Percentiles rank a stretch among this genome's conserved stretches.
Evolutionary conservation across 805 yeast species (phyloP).

Genomic region (Candida caryicola): DNA sequence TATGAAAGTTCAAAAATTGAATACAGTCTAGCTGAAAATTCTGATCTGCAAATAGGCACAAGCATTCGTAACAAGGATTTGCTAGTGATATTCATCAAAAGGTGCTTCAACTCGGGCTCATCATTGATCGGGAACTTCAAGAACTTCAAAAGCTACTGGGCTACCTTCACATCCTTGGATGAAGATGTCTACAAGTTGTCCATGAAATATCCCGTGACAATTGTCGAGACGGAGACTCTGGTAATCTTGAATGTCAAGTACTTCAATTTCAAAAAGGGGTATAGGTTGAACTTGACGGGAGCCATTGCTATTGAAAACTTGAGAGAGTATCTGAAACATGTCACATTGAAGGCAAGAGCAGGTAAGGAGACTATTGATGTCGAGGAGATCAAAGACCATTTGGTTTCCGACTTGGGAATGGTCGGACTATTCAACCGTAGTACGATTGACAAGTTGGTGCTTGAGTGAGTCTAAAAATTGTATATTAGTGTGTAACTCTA

Average conservation of each 20-base stretch:
- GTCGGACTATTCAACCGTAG: not conserved
- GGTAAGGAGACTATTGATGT: not conserved
- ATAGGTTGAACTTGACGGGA: slow-evolving; percentile 11
- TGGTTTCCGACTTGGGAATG: slow-evolving; percentile 1
- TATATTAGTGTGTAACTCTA: slow-evolving; percentile 5
- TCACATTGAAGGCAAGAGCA: not conserved
- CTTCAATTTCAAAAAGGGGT: slow-evolving; percentile 13
- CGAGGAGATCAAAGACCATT: slow-evolving; percentile 2
- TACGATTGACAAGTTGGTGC: not conserved
- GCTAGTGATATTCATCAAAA: not conserved
- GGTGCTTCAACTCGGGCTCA: not conserved
- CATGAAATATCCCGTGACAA: slow-evolving; percentile 25
- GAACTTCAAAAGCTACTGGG: slow-evolving; percentile 18
- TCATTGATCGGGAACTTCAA: slow-evolving; percentile 15
- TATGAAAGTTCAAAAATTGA: not conserved
- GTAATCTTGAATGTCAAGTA: slow-evolving; percentile 15
- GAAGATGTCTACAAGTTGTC: slow-evolving; percentile 28
- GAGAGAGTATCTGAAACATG: not conserved
- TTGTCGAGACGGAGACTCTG: slow-evolving; percentile 5
- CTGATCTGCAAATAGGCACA: not conserved
- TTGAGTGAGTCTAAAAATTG: not conserved
- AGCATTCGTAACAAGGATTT: not conserved
- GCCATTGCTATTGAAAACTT: slow-evolving; percentile 1
- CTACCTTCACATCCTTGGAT: slow-evolving; percentile 21
- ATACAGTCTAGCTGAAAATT: not conserved